phyloP scores from a whole-genome alignment of 768 basidiomycete genomes.

The Lentinula sp. region DNA sequence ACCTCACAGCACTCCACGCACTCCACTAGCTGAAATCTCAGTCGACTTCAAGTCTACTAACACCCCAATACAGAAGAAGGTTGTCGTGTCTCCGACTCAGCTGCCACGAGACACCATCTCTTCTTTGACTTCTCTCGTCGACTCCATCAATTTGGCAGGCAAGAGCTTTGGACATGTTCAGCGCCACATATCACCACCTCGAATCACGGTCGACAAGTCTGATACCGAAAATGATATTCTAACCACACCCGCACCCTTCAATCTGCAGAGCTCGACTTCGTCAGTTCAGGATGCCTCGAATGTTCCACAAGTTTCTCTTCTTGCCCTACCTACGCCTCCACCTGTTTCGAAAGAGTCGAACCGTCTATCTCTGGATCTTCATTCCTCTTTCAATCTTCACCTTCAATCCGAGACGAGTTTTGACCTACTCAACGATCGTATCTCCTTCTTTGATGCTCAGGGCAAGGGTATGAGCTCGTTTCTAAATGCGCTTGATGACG shows the following conservation, averaged over 20 bases:
- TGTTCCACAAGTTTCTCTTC: slow-evolving; percentile 6
- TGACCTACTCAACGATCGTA: slow-evolving; percentile 46
- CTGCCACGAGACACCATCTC: slow-evolving; percentile 6
- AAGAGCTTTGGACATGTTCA: slow-evolving; percentile 10
- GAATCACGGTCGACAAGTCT: neutral
- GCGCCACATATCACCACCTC: neutral
- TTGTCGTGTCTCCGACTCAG: slow-evolving; percentile 10
- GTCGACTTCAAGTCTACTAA: neutral
- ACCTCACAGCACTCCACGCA: slow-evolving; percentile 1
- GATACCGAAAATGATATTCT: neutral
- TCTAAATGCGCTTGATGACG: slow-evolving; percentile 28
- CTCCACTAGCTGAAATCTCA: slow-evolving; percentile 6
- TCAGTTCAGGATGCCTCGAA: slow-evolving; percentile 4
- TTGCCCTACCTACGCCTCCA: slow-evolving; percentile 20
- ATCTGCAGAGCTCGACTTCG: slow-evolving; percentile 12
- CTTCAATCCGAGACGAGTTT: slow-evolving; percentile 41
- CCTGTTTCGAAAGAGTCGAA: slow-evolving; percentile 16
- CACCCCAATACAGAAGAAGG: slow-evolving; percentile 15
- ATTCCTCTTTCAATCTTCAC: slow-evolving; percentile 42
- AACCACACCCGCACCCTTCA: slow-evolving; percentile 6
- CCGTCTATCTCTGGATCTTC: slow-evolving; percentile 38
- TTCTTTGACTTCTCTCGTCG: slow-evolving; percentile 12
- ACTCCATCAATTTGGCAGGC: slow-evolving; percentile 16
- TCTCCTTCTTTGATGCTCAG: slow-evolving; percentile 34
- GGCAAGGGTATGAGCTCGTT: slow-evolving; percentile 27